Evolutionary conservation across 192 early-diverging fungal species (phyloP).

Genomic region (Coemansia sp.): DNA sequence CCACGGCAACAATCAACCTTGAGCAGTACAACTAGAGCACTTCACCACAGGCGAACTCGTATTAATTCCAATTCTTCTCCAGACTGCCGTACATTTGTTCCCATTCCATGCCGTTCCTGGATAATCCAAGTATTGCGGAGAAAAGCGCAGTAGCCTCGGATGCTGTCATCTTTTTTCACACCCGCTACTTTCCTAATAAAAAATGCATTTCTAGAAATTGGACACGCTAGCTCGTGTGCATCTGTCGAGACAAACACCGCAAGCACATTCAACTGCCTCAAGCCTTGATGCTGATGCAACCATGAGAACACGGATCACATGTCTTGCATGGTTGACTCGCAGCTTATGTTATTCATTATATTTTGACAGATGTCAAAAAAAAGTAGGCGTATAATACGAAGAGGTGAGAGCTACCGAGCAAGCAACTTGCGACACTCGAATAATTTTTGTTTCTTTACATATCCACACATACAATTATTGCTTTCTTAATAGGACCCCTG

Average conservation of each 20-base stretch:
- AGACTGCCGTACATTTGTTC: too few relatives aligned
- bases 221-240: neutral
- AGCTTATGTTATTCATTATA: neutral
- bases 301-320: neutral
- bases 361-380: neutral
- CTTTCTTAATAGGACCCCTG: neutral
- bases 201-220: neutral
- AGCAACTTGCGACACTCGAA: too few relatives aligned
- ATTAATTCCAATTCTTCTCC: too few relatives aligned
- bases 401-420: too few relatives aligned
- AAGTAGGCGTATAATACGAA: too few relatives aligned
- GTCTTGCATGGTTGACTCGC: neutral
- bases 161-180: neutral
- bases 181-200: neutral
- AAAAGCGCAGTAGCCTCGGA: neutral
- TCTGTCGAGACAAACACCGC: neutral
- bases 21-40: slow-evolving; percentile 19
- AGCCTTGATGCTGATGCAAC: neutral
- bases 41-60: too few relatives aligned
- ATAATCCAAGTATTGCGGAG: too few relatives aligned
- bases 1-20: slow-evolving; percentile 32
- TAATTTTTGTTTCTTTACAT: neutral
- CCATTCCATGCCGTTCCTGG: too few relatives aligned
- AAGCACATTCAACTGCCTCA: neutral
- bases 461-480: neutral